Conservation (phyloP, 805 yeast species). For the Candida pseudoglaebosa region DNA sequence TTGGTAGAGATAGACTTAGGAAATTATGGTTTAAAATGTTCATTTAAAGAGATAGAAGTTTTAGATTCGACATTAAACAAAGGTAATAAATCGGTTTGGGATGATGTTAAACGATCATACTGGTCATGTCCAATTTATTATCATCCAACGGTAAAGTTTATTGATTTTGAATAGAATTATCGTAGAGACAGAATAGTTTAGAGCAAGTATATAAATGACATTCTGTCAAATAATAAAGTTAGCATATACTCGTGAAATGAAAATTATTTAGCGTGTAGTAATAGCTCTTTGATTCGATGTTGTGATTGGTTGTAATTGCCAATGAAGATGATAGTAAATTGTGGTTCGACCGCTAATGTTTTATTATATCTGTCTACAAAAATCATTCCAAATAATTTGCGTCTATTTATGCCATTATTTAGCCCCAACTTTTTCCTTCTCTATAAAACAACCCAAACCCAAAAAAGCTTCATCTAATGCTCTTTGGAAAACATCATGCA, state of each 20-base stretch:
- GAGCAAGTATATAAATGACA: too few species aligned
- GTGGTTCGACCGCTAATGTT: too few species aligned
- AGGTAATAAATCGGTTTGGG: slow-evolving; percentile 51
- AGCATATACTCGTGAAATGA: too few species aligned
- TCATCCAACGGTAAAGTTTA: slow-evolving; percentile 59
- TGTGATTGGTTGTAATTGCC: too few species aligned
- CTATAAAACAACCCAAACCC: slow-evolving; percentile 82
- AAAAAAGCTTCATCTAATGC: slow-evolving; percentile 84
- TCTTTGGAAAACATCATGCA: slow-evolving; percentile 65
- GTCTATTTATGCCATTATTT: neutral
- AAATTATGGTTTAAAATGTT: slow-evolving; percentile 71
- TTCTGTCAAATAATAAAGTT: too few species aligned
- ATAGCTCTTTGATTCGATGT: too few species aligned
- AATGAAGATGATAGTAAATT: too few species aligned
- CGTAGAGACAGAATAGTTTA: neutral
- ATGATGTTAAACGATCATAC: slow-evolving; percentile 56
- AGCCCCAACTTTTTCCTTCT: slow-evolving; percentile 27
- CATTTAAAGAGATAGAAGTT: slow-evolving; percentile 47
- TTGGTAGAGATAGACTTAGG: slow-evolving; percentile 76
- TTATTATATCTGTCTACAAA: too few species aligned
- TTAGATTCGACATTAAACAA: slow-evolving; percentile 34
- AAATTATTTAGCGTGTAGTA: too few species aligned
- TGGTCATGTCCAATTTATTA: slow-evolving; percentile 68
- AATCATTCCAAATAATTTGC: too few species aligned
- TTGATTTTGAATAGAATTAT: slow-evolving; percentile 16